Evolutionary conservation across 306 rosid genomes (phyloP).

Genomic region (Dalbergia cochinchinensis): DNA sequence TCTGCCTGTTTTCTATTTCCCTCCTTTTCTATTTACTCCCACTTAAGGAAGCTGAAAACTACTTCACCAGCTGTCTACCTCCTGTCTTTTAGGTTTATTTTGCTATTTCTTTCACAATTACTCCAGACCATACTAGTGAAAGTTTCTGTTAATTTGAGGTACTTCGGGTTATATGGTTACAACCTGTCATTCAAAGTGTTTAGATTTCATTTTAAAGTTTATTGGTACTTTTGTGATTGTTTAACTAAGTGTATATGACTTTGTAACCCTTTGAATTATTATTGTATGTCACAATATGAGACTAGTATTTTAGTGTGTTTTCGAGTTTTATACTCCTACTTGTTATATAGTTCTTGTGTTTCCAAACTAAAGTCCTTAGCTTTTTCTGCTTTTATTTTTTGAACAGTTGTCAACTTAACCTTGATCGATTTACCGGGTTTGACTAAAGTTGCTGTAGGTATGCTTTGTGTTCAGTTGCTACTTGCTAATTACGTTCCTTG

Average conservation of each 20-base stretch:
- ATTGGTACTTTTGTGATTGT: neutral
- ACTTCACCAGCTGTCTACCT: neutral
- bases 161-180: neutral
- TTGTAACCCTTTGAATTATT: constrained; percentile 27
- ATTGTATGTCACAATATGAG: constrained; percentile 7
- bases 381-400: constrained; percentile 33
- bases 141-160: neutral
- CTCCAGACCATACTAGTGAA: neutral
- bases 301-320: constrained; percentile 28
- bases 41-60: neutral
- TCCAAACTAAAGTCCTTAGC: constrained; percentile 6
- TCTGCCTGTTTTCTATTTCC: too few species aligned
- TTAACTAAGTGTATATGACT: neutral
- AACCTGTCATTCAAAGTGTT: neutral
- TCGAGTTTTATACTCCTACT: neutral
- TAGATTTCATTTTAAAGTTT: neutral
- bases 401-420: constrained; percentile 96
- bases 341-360: neutral
- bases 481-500: neutral
- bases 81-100: neutral
- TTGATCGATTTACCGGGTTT: constrained; percentile 94
- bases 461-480: constrained; percentile 35
- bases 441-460: constrained; percentile 97
- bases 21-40: neutral
- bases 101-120: neutral